Percentiles rank a stretch among this genome's conserved stretches.
phyloP scores from a whole-genome alignment of 2,329 filamentous ascomycete species.

The Stromatinia cepivora region DNA sequence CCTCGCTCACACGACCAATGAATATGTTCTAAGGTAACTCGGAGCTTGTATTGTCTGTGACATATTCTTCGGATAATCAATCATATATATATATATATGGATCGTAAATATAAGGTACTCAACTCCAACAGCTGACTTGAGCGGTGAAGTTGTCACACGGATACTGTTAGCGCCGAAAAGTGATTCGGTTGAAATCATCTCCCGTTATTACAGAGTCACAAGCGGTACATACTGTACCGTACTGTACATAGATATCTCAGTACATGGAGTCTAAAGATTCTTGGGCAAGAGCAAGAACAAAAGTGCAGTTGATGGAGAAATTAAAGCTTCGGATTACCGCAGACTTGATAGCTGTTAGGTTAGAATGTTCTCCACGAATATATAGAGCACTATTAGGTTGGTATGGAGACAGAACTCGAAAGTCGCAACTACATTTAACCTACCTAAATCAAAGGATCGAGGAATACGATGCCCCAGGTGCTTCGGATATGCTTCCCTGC shows the following conservation, averaged over 20 bases:
- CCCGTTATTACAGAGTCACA: constrained; percentile 6
- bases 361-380: not conserved
- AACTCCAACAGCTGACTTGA: constrained; percentile 4
- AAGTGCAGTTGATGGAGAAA: not conserved
- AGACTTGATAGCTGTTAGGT: not conserved
- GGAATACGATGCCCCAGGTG: not conserved
- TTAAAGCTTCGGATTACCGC: not conserved
- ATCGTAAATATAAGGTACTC: not conserved
- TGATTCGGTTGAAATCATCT: constrained; percentile 1
- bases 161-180: not conserved
- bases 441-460: not conserved
- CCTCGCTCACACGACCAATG: not conserved
- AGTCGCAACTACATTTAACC: not conserved
- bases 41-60: not conserved
- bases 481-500: not conserved
- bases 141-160: constrained; percentile 8
- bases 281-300: not conserved
- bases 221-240: not conserved
- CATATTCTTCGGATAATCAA: constrained; percentile 4
- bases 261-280: not conserved
- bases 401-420: not conserved
- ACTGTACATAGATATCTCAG: not conserved
- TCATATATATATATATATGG: no score
- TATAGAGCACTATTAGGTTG: not conserved
- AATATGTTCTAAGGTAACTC: not conserved